A percentile compares a stretch with the other conserved stretches of the same genome.
Evolutionary conservation across 1,284 basidiomycete species (phyloP).

Genomic region (Pseudozyma tsukubaensis): DNA sequence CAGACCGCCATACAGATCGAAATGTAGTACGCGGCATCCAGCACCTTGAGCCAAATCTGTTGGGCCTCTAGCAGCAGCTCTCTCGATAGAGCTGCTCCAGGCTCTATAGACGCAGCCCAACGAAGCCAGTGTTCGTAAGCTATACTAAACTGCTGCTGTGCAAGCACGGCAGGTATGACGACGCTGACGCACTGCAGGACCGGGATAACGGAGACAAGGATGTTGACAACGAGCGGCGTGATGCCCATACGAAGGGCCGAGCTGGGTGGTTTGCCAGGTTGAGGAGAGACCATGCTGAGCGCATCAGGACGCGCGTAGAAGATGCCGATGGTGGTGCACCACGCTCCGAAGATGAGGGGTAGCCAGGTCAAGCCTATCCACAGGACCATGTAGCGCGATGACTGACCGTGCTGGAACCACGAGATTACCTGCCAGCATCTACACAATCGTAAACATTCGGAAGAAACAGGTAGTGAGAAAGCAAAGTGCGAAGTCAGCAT

Average conservation of each 20-base stretch:
- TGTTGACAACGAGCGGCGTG: slow-evolving; percentile 30
- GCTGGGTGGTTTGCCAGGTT: slow-evolving; percentile 24
- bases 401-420: slow-evolving; percentile 25
- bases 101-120: slow-evolving; percentile 14
- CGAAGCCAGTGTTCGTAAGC: slow-evolving; percentile 18
- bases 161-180: slow-evolving; percentile 24
- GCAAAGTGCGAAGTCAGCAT: neutral
- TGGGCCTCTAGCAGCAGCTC: slow-evolving; percentile 39
- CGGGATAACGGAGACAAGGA: slow-evolving; percentile 24
- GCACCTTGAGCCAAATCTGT: slow-evolving; percentile 38
- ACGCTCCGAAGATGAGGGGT: slow-evolving; percentile 36
- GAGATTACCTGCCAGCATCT: slow-evolving; percentile 32
- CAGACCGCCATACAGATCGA: slow-evolving; percentile 37
- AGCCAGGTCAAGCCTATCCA: slow-evolving; percentile 37
- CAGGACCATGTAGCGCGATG: slow-evolving; percentile 30
- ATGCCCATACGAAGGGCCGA: slow-evolving; percentile 29
- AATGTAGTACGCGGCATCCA: slow-evolving; percentile 29
- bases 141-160: slow-evolving; percentile 16
- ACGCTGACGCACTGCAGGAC: slow-evolving; percentile 27
- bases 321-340: slow-evolving; percentile 32
- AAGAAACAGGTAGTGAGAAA: neutral
- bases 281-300: slow-evolving; percentile 34
- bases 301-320: slow-evolving; percentile 37
- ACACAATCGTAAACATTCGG: neutral
- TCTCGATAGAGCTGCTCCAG: slow-evolving; percentile 11